Conservation (phyloP, 2,329 filamentous ascomycete genomes). For the Penicillium sp. region DNA sequence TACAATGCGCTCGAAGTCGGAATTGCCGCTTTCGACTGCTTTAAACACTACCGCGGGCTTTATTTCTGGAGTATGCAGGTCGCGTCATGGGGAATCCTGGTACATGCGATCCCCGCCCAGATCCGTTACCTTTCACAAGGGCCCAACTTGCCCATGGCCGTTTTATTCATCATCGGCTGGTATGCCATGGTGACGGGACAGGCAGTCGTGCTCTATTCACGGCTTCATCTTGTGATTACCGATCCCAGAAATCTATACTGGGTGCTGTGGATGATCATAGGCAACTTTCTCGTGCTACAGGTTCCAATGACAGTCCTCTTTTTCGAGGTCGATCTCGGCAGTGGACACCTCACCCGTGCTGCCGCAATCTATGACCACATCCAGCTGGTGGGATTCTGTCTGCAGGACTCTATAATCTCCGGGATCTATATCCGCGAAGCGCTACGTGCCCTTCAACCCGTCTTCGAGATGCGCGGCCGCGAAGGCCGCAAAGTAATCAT, state of each 20-base stretch:
- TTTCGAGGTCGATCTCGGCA: constrained; percentile 25
- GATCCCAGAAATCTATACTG: constrained; percentile 29
- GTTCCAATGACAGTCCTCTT: constrained; percentile 39
- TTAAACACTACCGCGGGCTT: constrained; percentile 38
- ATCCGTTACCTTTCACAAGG: constrained; percentile 5
- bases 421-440: constrained; percentile 49
- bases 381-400: constrained; percentile 47
- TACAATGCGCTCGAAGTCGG: constrained; percentile 44
- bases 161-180: constrained; percentile 33
- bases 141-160: constrained; percentile 1
- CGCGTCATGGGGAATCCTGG: constrained; percentile 36
- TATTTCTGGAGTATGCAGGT: constrained; percentile 45
- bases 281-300: constrained; percentile 36
- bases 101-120: constrained; percentile 32
- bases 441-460: constrained; percentile 30
- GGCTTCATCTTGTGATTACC: constrained; percentile 40
- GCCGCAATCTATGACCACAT: constrained; percentile 44
- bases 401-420: constrained; percentile 50
- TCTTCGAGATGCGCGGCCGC: constrained; percentile 40
- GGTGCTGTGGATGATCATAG: constrained; percentile 41
- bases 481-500: constrained; percentile 38
- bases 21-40: constrained; percentile 40
- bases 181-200: constrained; percentile 42
- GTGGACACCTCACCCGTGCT: not conserved
- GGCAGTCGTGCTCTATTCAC: constrained; percentile 43